A percentile compares a stretch with the other conserved stretches of the same genome.
These are phyloP conservation scores for Carpinus viminea DNA, from an alignment of 306 rosid species.

Conservation along the genomic window DNA sequence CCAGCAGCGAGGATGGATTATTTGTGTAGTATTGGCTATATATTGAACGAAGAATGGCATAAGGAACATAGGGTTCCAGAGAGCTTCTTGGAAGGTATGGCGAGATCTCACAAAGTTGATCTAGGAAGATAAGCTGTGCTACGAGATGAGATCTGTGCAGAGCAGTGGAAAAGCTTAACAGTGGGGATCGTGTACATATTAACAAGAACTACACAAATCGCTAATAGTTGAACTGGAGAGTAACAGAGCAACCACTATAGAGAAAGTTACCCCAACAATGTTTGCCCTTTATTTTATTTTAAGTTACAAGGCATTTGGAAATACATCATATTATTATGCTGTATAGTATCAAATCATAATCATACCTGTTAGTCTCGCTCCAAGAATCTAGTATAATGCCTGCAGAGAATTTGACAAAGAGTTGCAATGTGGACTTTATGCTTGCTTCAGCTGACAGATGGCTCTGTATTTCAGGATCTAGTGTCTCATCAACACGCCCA, in stretches of 20 bases:
- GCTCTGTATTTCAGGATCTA: slow-evolving; percentile 62
- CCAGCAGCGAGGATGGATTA: slow-evolving; percentile 63
- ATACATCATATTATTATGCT: background rate
- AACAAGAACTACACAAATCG: background rate
- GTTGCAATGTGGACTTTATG: slow-evolving; percentile 87
- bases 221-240: background rate
- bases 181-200: slow-evolving; percentile 7
- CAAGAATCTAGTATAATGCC: slow-evolving; percentile 83
- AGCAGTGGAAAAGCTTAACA: slow-evolving; percentile 19
- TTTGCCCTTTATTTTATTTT: background rate
- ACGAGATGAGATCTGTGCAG: slow-evolving; percentile 84
- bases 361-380: slow-evolving; percentile 74
- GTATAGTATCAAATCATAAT: background rate
- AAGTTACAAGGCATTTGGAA: background rate
- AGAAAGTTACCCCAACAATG: background rate
- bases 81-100: slow-evolving; percentile 92
- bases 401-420: slow-evolving; percentile 82
- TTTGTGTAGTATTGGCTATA: slow-evolving; percentile 90
- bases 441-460: slow-evolving; percentile 76
- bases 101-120: slow-evolving; percentile 90
- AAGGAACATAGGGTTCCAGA: slow-evolving; percentile 79
- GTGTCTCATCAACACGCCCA: slow-evolving; percentile 57
- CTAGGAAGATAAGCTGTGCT: slow-evolving; percentile 87
- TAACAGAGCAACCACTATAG: background rate
- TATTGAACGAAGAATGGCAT: slow-evolving; percentile 86